Evolutionary conservation across 2,329 filamentous ascomycete genomes (phyloP).

Genomic region (Tolypocladium ovalisporum): DNA sequence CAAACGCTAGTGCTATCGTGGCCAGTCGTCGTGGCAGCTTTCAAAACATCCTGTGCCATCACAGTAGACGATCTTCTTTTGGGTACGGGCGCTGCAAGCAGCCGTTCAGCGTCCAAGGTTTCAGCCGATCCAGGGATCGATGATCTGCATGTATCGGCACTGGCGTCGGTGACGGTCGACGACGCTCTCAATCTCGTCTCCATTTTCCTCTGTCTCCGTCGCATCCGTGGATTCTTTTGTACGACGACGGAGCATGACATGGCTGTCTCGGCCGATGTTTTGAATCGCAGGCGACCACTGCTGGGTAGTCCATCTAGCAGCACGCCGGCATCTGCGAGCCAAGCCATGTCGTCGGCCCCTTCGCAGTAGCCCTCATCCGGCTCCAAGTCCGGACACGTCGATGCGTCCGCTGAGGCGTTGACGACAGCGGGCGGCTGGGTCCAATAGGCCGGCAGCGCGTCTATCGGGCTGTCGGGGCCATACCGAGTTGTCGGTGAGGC

Average conservation of each 20-base stretch:
- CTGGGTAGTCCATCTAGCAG: conserved; percentile 1
- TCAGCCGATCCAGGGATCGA: neutral
- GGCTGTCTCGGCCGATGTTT: conserved; percentile 6
- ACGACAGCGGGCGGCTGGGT: neutral
- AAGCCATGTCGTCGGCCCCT: conserved; percentile 3
- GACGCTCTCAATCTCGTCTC: neutral
- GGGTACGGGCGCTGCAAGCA: neutral
- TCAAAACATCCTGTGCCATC: neutral
- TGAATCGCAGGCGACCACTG: conserved; percentile 3
- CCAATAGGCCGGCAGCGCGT: neutral
- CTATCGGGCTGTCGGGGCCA: neutral
- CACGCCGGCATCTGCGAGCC: neutral
- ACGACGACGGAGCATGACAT: conserved; percentile 6
- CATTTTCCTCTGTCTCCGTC: conserved; percentile 4
- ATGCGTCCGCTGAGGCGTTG: neutral
- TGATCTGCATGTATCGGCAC: neutral
- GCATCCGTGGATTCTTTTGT: conserved; percentile 5
- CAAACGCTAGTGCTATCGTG: neutral
- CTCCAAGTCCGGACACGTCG: neutral
- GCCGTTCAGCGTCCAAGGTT: neutral
- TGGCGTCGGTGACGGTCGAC: neutral
- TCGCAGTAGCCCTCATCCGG: conserved; percentile 6
- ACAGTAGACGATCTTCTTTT: neutral
- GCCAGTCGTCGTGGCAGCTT: neutral
- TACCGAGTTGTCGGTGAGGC: neutral